Conservation (phyloP, 352 stramenopile genomes). For the Elongisporangium senticosum region DNA sequence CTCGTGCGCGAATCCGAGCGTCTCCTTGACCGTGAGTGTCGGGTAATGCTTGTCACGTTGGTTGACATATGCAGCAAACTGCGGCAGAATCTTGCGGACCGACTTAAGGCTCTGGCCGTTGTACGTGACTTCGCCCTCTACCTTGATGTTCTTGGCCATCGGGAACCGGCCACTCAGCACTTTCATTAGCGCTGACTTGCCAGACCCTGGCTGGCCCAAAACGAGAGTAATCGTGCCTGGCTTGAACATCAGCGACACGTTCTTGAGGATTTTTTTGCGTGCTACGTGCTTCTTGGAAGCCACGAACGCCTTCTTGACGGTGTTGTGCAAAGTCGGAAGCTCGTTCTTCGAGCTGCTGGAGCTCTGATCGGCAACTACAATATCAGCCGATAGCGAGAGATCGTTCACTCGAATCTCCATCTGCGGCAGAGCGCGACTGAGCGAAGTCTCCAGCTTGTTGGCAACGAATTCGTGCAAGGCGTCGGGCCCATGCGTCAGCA, state of each 20-base stretch:
- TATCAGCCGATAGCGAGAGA: constrained; percentile 5
- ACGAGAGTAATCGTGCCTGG: constrained; percentile 28
- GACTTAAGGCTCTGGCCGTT: constrained; percentile 26
- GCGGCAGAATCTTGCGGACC: constrained; percentile 31
- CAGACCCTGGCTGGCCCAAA: constrained; percentile 27
- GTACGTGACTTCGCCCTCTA: constrained; percentile 42
- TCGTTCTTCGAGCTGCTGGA: constrained; percentile 4
- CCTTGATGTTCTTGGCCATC: constrained; percentile 20
- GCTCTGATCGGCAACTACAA: constrained; percentile 11
- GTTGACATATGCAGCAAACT: constrained; percentile 45
- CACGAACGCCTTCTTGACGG: constrained; percentile 24
- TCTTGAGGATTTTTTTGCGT: constrained; percentile 31
- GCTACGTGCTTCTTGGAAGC: constrained; percentile 21
- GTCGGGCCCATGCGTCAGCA: constrained; percentile 6
- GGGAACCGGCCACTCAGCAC: constrained; percentile 40
- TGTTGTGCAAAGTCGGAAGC: constrained; percentile 21
- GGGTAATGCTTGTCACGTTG: constrained; percentile 47
- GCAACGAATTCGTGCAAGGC: constrained; percentile 8
- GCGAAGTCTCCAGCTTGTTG: constrained; percentile 10
- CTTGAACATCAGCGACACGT: constrained; percentile 18
- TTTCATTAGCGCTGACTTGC: constrained; percentile 32
- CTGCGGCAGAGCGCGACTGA: constrained; percentile 13
- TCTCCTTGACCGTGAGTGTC: constrained; percentile 51
- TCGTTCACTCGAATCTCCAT: constrained; percentile 29
- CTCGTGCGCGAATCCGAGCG: constrained; percentile 46